phyloP scores from a whole-genome alignment of 352 stramenopile species.

The Phytophthora multivora region DNA sequence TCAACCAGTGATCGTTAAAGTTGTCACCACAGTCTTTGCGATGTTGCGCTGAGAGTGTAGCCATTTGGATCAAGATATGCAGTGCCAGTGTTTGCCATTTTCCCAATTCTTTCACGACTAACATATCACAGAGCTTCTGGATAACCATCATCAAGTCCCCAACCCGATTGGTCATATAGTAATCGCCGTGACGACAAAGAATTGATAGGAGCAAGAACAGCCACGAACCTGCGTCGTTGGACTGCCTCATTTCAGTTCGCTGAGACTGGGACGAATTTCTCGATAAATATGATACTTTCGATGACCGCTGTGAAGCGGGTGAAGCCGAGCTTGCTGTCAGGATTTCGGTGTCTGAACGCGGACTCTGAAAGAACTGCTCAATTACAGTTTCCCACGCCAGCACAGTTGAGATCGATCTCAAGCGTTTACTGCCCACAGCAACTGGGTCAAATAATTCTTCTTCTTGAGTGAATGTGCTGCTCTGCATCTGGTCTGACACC shows the following conservation, averaged over 20 bases:
- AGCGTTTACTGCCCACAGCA: conserved; percentile 33
- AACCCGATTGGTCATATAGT: conserved; percentile 59
- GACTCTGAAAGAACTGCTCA: conserved; percentile 42
- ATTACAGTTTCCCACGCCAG: conserved; percentile 56
- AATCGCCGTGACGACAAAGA: conserved; percentile 53
- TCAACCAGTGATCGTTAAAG: conserved; percentile 52
- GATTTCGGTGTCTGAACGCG: conserved; percentile 30
- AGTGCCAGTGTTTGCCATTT: conserved; percentile 57
- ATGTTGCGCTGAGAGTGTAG: conserved; percentile 41
- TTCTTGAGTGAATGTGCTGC: conserved; percentile 10
- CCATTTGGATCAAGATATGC: conserved; percentile 55
- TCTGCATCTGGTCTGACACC: conserved; percentile 33
- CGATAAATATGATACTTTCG: conserved; percentile 35
- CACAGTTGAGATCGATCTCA: conserved; percentile 22
- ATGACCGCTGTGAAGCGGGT: conserved; percentile 25
- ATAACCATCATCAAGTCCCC: conserved; percentile 66
- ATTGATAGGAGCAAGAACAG: conserved; percentile 53
- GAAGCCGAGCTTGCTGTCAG: conserved; percentile 24
- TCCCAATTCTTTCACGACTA: conserved; percentile 54
- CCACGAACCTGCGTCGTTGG: conserved; percentile 43
- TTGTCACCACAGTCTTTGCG: conserved; percentile 35
- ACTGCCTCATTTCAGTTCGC: conserved; percentile 34
- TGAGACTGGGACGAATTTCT: conserved; percentile 22
- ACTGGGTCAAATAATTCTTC: conserved; percentile 23
- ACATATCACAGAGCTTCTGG: conserved; percentile 43